phyloP scores from a whole-genome alignment of 148 eudicot genomes.

The Nyssa sinensis region DNA sequence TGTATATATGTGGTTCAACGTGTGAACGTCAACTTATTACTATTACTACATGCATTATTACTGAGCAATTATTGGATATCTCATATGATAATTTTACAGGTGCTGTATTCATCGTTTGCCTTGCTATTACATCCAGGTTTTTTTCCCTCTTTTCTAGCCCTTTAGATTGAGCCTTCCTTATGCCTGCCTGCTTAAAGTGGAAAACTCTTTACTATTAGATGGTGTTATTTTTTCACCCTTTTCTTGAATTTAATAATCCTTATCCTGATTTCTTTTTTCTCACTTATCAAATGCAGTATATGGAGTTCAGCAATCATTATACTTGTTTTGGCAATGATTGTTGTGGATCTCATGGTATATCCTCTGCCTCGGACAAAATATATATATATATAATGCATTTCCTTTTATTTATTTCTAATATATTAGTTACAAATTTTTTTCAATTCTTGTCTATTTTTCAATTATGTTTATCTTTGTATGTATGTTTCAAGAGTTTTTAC shows the following conservation, averaged over 20 bases:
- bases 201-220: background rate
- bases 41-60: background rate
- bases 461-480: background rate
- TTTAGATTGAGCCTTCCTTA: background rate
- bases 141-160: background rate
- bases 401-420: background rate
- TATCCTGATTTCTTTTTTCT: conserved; percentile 11
- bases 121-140: conserved; percentile 61
- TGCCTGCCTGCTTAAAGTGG: background rate
- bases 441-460: conserved; percentile 2
- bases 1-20: background rate
- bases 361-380: background rate
- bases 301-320: conserved; percentile 66
- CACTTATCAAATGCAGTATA: conserved; percentile 44
- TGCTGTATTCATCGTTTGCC: conserved; percentile 64
- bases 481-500: background rate
- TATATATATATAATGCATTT: background rate
- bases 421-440: background rate
- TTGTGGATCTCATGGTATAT: conserved; percentile 65
- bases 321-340: conserved; percentile 66
- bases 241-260: background rate
- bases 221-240: background rate
- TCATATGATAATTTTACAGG: conserved; percentile 39
- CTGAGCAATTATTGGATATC: background rate
- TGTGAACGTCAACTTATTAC: background rate